Percentiles rank a stretch among this genome's conserved stretches.
Conservation (phyloP, 2,329 filamentous ascomycete species). For the Fusarium sp. region DNA sequence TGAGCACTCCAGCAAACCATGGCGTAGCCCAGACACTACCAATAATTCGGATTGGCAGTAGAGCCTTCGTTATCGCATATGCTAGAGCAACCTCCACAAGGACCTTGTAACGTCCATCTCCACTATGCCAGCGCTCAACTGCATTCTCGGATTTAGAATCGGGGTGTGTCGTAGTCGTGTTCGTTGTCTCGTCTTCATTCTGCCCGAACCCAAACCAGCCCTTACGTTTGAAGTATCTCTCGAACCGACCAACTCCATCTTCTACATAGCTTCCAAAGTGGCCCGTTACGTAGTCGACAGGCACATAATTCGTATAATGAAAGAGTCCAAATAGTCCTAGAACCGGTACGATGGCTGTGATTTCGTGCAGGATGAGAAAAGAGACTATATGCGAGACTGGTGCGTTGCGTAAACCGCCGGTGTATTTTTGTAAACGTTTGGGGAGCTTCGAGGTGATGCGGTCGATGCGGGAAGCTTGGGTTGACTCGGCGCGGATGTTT, state of each 20-base stretch:
- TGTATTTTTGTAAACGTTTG: constrained; percentile 74
- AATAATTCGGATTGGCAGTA: constrained; percentile 81
- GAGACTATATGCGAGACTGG: constrained; percentile 85
- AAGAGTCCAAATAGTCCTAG: constrained; percentile 80
- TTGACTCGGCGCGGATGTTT: constrained; percentile 41
- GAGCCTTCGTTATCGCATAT: constrained; percentile 87
- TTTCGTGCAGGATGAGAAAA: constrained; percentile 90
- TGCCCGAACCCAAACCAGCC: constrained; percentile 78
- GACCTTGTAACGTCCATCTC: constrained; percentile 64
- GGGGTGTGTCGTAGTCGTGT: not conserved
- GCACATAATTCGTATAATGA: constrained; percentile 82
- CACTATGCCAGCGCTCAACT: constrained; percentile 52
- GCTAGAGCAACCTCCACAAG: constrained; percentile 82
- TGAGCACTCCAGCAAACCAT: constrained; percentile 81
- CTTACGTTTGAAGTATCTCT: constrained; percentile 79
- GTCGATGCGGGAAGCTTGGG: constrained; percentile 54
- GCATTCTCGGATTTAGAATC: constrained; percentile 45
- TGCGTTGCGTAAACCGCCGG: constrained; percentile 75
- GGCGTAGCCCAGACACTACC: constrained; percentile 89
- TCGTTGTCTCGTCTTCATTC: constrained; percentile 38
- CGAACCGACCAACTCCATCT: constrained; percentile 78
- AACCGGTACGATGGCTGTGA: constrained; percentile 86
- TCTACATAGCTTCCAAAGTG: constrained; percentile 64
- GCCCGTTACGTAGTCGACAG: constrained; percentile 63
- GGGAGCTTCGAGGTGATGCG: constrained; percentile 68